Evolutionary conservation across 2,329 filamentous ascomycete genomes (phyloP), one percentile per base, ranked within the genome.

Genomic region (Endocalyx cinctus): DNA sequence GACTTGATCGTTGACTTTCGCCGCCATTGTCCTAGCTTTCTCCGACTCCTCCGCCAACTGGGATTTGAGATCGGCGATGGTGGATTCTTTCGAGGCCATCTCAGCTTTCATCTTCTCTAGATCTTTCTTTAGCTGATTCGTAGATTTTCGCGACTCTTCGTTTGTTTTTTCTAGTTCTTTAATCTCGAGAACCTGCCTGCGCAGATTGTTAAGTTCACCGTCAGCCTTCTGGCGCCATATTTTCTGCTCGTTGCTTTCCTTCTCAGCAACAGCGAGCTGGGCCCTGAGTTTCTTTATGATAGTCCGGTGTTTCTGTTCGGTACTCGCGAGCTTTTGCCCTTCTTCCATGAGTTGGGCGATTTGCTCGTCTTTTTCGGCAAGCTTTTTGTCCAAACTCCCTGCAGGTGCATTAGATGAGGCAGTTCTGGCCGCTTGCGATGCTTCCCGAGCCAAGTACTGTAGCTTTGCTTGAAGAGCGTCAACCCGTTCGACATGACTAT

Each of bases 381-480:
- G 59, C 52, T 85, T 88, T 57, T 82, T 86, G 45, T 94, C 85
- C 2, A 70, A 37, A 35, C 80, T 85, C 5, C 83, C 83, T 0
- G 75, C 55, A 3, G 74, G 65, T 1, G 83, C 78, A 16, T 71
- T 65, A n/a, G 72, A 64, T 3, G 77, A 79, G 6, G 79, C 73
- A 45, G 79, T 77, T 51, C 81, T 83, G 2, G 92, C 87, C 1
- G 82, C 71, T 19, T 89, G 82, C 0, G 84, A 77, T 10, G 85
- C 82, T 52, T 89, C 84, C 41, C 83, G 83, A 3, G 89, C 82
- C 10, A 98, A 67, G 52, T 94, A 96, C 46, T 89, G 83, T 17
- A 98, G 66, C 55, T 98, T 97, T 6, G 87, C 79, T 57, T 97
- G 87, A 2, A 98, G 65, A 4, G 89, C 84, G 64, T 98, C 92